phyloP scores from a whole-genome alignment of 495 filamentous ascomycete species.

The Aspergillus nanangensis region DNA sequence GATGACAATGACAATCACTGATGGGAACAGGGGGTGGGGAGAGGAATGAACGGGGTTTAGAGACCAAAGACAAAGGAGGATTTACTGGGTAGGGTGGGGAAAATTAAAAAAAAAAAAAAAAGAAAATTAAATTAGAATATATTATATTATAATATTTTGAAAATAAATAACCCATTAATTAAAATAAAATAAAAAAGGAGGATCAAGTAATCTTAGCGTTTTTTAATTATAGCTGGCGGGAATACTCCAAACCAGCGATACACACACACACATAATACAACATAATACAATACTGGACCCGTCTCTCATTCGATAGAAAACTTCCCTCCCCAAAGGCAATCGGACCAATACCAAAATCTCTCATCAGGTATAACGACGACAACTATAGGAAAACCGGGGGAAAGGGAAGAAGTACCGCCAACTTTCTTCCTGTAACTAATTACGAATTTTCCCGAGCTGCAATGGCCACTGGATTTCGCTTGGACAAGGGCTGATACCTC shows the following conservation, averaged over 20 bases:
- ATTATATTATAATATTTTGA: too few relatives aligned
- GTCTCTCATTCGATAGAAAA: too few relatives aligned
- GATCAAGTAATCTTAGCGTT: slow-evolving; percentile 4
- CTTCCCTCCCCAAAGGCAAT: too few relatives aligned
- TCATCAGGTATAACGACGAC: too few relatives aligned
- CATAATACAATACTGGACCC: too few relatives aligned
- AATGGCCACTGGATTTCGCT: slow-evolving; percentile 17
- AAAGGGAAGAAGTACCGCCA: too few relatives aligned
- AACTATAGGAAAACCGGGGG: too few relatives aligned
- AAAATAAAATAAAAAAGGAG: slow-evolving; percentile 5
- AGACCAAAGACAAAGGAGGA: slow-evolving; percentile 13
- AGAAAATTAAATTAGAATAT: slow-evolving; percentile 2
- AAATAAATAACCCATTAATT: not conserved
- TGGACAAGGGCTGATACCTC: slow-evolving; percentile 22
- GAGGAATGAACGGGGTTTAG: slow-evolving; percentile 17
- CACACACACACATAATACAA: too few relatives aligned
- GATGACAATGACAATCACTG: too few relatives aligned
- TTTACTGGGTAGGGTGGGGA: slow-evolving; percentile 11
- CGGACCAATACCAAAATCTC: too few relatives aligned
- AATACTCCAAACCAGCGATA: too few relatives aligned
- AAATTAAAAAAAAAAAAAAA: slow-evolving; percentile 2
- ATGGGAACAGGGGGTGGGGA: slow-evolving; percentile 13
- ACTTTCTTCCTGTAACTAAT: not conserved
- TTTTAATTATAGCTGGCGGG: slow-evolving; percentile 8
- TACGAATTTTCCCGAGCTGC: slow-evolving; percentile 13